Evolutionary conservation across 192 early-diverging fungal species (phyloP).

Genomic region (Podila horticola): DNA sequence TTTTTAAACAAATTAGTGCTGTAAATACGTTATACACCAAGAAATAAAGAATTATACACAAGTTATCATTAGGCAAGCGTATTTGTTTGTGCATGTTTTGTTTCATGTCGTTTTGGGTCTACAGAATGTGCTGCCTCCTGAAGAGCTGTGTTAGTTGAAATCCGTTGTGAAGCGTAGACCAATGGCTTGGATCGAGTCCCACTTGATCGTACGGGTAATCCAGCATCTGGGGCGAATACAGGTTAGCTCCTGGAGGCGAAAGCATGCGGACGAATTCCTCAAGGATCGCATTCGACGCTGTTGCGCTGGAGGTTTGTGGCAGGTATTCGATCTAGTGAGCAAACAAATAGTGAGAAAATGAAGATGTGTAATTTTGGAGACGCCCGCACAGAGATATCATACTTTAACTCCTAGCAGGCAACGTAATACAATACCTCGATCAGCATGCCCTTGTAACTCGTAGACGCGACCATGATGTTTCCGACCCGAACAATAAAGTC

Average conservation of each 20-base stretch:
- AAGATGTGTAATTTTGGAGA: neutral
- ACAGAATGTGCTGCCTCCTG: conserved; percentile 60
- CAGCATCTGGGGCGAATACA: conserved; percentile 54
- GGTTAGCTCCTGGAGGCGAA: conserved; percentile 56
- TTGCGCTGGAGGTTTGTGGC: conserved; percentile 58
- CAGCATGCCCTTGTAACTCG: conserved; percentile 64
- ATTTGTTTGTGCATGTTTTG: neutral
- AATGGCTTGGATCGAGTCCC: conserved; percentile 57
- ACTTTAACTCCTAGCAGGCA: neutral
- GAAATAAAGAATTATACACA: neutral
- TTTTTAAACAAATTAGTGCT: neutral
- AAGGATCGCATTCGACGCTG: conserved; percentile 52
- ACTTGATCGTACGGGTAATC: conserved; percentile 64
- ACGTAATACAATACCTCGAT: conserved; percentile 50
- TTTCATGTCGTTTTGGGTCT: conserved; percentile 14
- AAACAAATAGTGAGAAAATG: neutral
- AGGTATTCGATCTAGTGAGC: conserved; percentile 58
- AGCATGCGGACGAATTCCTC: conserved; percentile 60
- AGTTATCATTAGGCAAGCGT: too few relatives aligned
- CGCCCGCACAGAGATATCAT: too few relatives aligned
- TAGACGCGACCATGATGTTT: conserved; percentile 61
- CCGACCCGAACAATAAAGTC: conserved; percentile 66
- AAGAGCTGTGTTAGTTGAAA: conserved; percentile 66
- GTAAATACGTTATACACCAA: neutral
- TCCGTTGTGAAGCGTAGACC: conserved; percentile 61